These are phyloP conservation scores for Pleurotus pulmonarius DNA, from an alignment of 768 basidiomycete species.

Conservation along the genomic window DNA sequence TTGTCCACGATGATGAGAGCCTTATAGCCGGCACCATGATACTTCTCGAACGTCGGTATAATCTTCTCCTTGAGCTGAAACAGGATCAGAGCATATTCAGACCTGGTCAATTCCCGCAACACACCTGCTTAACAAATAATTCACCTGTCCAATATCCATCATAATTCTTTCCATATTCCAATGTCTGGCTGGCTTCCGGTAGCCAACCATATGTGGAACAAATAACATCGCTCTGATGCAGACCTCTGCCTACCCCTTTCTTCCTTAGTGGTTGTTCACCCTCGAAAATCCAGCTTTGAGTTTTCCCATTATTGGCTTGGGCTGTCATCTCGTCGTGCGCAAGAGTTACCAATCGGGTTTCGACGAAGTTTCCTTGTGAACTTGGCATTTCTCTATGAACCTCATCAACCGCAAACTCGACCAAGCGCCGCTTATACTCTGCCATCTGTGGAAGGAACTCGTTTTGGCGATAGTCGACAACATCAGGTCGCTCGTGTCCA, in stretches of 20 bases:
- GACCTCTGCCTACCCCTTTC: constrained; percentile 32
- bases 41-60: constrained; percentile 24
- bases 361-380: constrained; percentile 14
- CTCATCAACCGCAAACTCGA: constrained; percentile 17
- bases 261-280: constrained; percentile 30
- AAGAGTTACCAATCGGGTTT: constrained; percentile 22
- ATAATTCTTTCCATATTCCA: constrained; percentile 42
- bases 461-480: constrained; percentile 27
- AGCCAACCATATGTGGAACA: constrained; percentile 28
- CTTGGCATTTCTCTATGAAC: constrained; percentile 11
- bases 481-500: constrained; percentile 32
- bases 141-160: constrained; percentile 35
- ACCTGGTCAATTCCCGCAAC: constrained; percentile 10
- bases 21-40: constrained; percentile 27
- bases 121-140: constrained; percentile 20
- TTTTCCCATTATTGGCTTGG: constrained; percentile 32
- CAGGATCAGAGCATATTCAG: not conserved
- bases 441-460: constrained; percentile 26
- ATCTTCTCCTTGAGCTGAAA: constrained; percentile 20
- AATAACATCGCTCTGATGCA: constrained; percentile 34
- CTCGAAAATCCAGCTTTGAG: constrained; percentile 30
- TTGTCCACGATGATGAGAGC: constrained; percentile 36
- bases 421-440: constrained; percentile 12
- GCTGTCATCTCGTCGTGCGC: constrained; percentile 38
- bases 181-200: constrained; percentile 23